Evolutionary conservation across 2,329 filamentous ascomycete genomes (phyloP).

Genomic region (Epichloe brachyelytri): DNA sequence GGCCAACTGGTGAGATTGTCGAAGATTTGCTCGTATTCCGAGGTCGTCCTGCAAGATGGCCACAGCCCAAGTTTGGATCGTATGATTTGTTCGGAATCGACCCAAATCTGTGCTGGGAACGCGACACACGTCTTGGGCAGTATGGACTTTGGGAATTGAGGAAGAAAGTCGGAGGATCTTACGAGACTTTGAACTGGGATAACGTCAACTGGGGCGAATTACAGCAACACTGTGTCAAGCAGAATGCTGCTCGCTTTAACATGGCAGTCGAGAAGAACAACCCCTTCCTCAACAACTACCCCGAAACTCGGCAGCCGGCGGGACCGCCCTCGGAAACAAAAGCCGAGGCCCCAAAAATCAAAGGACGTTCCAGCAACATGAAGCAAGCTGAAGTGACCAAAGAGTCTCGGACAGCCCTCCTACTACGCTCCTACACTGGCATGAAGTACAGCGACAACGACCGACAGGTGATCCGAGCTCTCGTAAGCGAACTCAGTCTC

Average conservation of each 20-base stretch:
- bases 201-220: constrained; percentile 57
- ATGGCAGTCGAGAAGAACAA: constrained; percentile 28
- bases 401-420: constrained; percentile 53
- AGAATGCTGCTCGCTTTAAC: constrained; percentile 53
- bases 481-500: constrained; percentile 65
- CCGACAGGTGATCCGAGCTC: constrained; percentile 62
- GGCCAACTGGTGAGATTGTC: constrained; percentile 44
- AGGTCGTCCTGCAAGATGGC: constrained; percentile 44
- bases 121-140: constrained; percentile 54
- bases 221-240: constrained; percentile 51
- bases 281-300: constrained; percentile 29
- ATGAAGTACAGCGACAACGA: constrained; percentile 70
- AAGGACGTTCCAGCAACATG: constrained; percentile 6
- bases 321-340: constrained; percentile 5
- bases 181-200: constrained; percentile 41
- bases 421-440: constrained; percentile 64
- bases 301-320: constrained; percentile 16
- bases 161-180: constrained; percentile 29
- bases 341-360: constrained; percentile 6
- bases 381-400: constrained; percentile 13
- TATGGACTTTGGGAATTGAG: constrained; percentile 44
- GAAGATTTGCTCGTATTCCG: constrained; percentile 55
- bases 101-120: constrained; percentile 51
- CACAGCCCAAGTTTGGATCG: constrained; percentile 48
- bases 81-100: constrained; percentile 49